Conservation (phyloP, 2,329 filamentous ascomycete genomes). For the Colletotrichum higginsianum region DNA sequence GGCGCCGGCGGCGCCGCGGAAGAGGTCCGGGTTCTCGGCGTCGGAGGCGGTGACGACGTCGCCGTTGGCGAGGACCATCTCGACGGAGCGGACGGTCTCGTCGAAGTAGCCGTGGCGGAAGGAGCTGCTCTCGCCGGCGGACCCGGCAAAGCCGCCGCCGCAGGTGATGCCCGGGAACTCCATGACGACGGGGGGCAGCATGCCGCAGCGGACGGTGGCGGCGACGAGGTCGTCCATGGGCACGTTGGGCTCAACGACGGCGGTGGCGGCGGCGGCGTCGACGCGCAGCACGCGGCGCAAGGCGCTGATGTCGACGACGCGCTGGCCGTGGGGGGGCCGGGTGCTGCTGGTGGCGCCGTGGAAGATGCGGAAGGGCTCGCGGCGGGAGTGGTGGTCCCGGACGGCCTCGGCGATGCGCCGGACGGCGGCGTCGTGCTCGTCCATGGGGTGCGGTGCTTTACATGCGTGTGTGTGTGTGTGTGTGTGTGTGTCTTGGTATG, state of each 20-base stretch:
- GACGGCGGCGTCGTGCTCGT: conserved; percentile 63
- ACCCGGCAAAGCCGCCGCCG: conserved; percentile 77
- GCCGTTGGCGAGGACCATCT: conserved; percentile 76
- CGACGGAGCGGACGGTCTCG: conserved; percentile 71
- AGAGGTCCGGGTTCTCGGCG: conserved; percentile 70
- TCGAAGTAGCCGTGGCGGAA: conserved; percentile 79
- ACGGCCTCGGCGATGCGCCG: conserved; percentile 59
- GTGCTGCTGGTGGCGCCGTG: conserved; percentile 86
- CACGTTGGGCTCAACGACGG: conserved; percentile 79
- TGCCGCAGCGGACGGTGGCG: conserved; percentile 67
- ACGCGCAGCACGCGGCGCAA: conserved; percentile 75
- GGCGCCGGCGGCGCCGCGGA: conserved; percentile 75
- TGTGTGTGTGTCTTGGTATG: too few species aligned
- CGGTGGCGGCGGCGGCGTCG: conserved; percentile 67
- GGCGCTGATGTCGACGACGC: conserved; percentile 76
- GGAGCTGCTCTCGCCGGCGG: conserved; percentile 77
- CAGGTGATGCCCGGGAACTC: conserved; percentile 82
- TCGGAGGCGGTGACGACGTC: conserved; percentile 69
- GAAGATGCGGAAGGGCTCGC: conserved; percentile 78
- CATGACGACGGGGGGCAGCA: conserved; percentile 78
- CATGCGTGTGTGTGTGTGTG: too few species aligned
- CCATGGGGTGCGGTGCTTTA: conserved; percentile 48
- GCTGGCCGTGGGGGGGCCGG: conserved; percentile 67
- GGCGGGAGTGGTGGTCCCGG: conserved; percentile 58
- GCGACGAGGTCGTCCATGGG: conserved; percentile 76